Base-by-base conservation (phyloP, 371 early-diverging fungal genomes). In the Lichtheimia corymbifera region DNA sequence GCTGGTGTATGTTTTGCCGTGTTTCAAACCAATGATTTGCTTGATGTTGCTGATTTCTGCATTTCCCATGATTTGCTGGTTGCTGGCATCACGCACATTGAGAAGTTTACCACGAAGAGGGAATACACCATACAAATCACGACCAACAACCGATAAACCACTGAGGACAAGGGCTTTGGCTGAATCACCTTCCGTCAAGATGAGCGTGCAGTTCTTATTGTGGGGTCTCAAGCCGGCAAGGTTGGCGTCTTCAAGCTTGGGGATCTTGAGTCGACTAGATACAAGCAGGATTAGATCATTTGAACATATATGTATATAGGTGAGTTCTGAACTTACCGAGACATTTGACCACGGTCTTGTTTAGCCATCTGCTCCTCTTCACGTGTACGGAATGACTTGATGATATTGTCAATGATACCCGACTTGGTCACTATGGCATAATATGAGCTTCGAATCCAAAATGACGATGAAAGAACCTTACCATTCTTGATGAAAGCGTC, bases 161-260 rank as follows among this genome's bases (percentile, higher is more conserved):
- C 91, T 76, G 44, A 99, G 88, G 3, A 97, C 99, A 25, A 99
- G 77, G 0, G 98, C 76, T 74, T 99, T 99, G 69, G 99, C 99
- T 14, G 99, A 99, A 67, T 99, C 99, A 79, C 99, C 99, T 83
- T 99, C 99, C 0, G 99, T 99, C 49, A 99, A 79, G 60, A 99
- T 99, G 58, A 99, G 77, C 0, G 99, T 99, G 76, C 99, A 99
- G 6, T 96, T 63, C 40, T 83, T 67, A 30, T 92, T 90, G 18
- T 89, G 72, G 2, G 72, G 72, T 28, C 77, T 71, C 0, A 93
- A 87, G 25, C 99, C 99, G 11, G 99, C 99, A 59, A 85, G 79
- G 64, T 98, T 99, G 44, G 99, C 99, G 76, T 99, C 99, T 55
- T 98, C 99, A 7, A 99, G 88, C 76, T 99, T 99, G 50, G 92